Evolutionary conservation across 73 alveolate genomes (phyloP).

Genomic region (Symbiodinium pilosum): DNA sequence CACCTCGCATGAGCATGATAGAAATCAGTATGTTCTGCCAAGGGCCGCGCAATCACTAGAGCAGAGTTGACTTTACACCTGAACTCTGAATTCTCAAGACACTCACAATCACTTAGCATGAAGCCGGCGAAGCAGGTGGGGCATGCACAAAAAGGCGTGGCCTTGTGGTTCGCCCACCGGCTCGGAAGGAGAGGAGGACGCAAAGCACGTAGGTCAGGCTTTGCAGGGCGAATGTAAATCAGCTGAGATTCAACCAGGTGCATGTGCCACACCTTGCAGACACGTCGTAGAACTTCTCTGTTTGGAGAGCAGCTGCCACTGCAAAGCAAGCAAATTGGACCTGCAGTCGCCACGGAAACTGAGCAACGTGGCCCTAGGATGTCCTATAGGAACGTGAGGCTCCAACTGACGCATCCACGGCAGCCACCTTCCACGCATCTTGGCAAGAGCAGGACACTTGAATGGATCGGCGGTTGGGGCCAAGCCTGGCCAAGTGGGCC

Average conservation of each 20-base stretch:
- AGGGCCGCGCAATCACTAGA: not conserved
- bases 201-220: conserved; percentile 55
- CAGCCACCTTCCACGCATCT: not conserved
- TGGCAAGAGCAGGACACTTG: not conserved
- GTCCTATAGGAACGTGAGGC: not conserved
- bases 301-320: conserved; percentile 65
- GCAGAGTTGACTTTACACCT: conserved; percentile 12
- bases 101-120: not conserved
- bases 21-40: too few relatives aligned
- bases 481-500: conserved; percentile 27
- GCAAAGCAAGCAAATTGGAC: conserved; percentile 70
- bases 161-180: conserved; percentile 79
- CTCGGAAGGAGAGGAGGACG: conserved; percentile 44
- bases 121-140: too few relatives aligned
- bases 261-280: conserved; percentile 15
- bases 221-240: not conserved
- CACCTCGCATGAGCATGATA: too few relatives aligned
- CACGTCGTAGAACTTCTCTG: conserved; percentile 87
- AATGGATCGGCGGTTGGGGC: not conserved
- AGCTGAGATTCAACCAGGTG: not conserved
- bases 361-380: too few relatives aligned
- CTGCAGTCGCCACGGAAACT: not conserved
- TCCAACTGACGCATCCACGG: not conserved
- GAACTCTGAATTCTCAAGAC: not conserved
- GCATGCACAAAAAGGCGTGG: not conserved